Percentiles rank a stretch among this genome's conserved stretches.
phyloP scores from a whole-genome alignment of 2,329 filamentous ascomycete species.

The Aspergillus felis region DNA sequence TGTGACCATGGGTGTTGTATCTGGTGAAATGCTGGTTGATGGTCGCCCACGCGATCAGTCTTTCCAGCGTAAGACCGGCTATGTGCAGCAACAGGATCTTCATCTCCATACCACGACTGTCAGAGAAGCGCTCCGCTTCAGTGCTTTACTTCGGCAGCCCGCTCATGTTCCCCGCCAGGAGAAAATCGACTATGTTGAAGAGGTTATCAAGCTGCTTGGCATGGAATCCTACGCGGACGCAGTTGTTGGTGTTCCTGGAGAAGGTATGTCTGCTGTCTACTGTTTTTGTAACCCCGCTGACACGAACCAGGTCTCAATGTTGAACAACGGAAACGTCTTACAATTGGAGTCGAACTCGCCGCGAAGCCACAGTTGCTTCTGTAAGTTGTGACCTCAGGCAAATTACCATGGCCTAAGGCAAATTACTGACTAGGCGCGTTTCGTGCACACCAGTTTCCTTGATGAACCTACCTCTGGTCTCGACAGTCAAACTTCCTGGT shows the following conservation, averaged over 20 bases:
- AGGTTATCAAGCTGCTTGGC: conserved; percentile 84
- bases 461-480: conserved; percentile 95
- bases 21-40: conserved; percentile 81
- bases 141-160: conserved; percentile 79
- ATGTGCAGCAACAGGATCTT: conserved; percentile 89
- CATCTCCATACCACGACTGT: conserved; percentile 82
- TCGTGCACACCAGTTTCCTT: conserved; percentile 54
- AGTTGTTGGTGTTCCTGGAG: conserved; percentile 82
- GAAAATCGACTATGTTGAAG: conserved; percentile 82
- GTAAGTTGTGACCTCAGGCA: background rate
- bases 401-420: too few relatives aligned
- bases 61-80: conserved; percentile 89
- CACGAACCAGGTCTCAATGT: conserved; percentile 47
- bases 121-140: conserved; percentile 82
- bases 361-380: conserved; percentile 86
- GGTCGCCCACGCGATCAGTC: conserved; percentile 69
- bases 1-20: conserved; percentile 83
- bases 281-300: conserved; percentile 3
- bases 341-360: conserved; percentile 92
- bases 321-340: conserved; percentile 70
- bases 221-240: conserved; percentile 90
- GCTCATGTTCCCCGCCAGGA: conserved; percentile 66
- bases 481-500: conserved; percentile 90
- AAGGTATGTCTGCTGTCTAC: conserved; percentile 50
- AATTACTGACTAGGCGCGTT: too few relatives aligned